These are phyloP conservation scores for Pestalotiopsis sp. DNA, from an alignment of 2,329 filamentous ascomycete species.

Conservation along the genomic window DNA sequence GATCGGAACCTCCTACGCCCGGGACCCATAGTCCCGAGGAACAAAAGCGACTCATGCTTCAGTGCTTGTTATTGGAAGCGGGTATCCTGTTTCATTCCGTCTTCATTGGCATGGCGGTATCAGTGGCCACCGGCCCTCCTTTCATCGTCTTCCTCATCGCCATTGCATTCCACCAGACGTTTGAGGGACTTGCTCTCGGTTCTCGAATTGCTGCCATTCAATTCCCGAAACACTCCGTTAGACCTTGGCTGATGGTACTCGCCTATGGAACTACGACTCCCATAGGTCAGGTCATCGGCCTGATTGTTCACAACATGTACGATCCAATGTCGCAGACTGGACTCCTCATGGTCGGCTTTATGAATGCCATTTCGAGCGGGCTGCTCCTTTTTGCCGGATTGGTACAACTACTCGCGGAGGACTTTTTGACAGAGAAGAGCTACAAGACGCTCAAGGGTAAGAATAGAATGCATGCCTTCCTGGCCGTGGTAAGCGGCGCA, in stretches of 20 bases:
- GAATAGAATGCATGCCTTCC: conserved; percentile 63
- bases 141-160: conserved; percentile 81
- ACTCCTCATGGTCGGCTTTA: conserved; percentile 80
- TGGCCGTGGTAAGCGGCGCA: conserved; percentile 66
- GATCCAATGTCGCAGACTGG: conserved; percentile 77
- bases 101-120: conserved; percentile 86
- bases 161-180: conserved; percentile 85
- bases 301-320: conserved; percentile 78
- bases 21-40: conserved; percentile 52
- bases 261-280: conserved; percentile 80
- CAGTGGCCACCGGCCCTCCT: conserved; percentile 76
- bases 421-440: conserved; percentile 78
- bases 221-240: conserved; percentile 72
- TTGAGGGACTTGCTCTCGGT: conserved; percentile 84
- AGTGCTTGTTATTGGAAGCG: conserved; percentile 79
- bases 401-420: conserved; percentile 83
- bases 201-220: conserved; percentile 82
- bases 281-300: conserved; percentile 80
- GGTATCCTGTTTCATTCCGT: conserved; percentile 85
- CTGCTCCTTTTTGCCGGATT: conserved; percentile 80
- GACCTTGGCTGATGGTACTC: conserved; percentile 83
- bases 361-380: conserved; percentile 84
- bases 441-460: conserved; percentile 67
- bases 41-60: conserved; percentile 69
- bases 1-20: conserved; percentile 28